Base-by-base conservation (phyloP, 495 filamentous ascomycete species). In the Neurospora sp. region DNA sequence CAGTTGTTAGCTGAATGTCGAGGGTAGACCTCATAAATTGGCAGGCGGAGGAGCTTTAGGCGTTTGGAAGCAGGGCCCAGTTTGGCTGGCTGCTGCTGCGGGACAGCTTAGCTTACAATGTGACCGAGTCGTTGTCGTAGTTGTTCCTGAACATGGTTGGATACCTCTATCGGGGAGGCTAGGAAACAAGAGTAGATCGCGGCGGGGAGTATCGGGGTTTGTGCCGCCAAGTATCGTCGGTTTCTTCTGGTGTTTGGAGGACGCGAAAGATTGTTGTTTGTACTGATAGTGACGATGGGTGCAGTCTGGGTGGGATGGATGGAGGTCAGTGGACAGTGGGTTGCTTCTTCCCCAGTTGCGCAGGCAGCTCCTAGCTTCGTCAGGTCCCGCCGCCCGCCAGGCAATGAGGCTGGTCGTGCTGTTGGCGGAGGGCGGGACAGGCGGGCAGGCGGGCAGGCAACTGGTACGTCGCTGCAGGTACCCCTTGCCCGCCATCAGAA, bases 91-190 rank as follows among this genome's bases (percentile, higher is more conserved):
- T 68, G n/a, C 53, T 27, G 53, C 53, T 27, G 53, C 53, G 53
- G 53, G 53, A 65, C 53, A 35, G 53, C 53, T 65, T 73, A 76
- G 82, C 88, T 84, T 88, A 98, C 94, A 98, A 99, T 85, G 96
- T 99, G 83, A 99, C 95, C 41, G 94, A 94, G 86, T 99, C 96
- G 89, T 98, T 99, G 85, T 99, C 96, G 88, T 99, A 99, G 84
- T 98, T 98, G 86, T 99, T 99, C 84, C 96, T 89, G 87, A 99
- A 99, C 96, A 99, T 99, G 73, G 79, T 20, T 69, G 70, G 14
- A 40, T 20, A 10, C 40, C 39, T 70, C 16, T 39, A 44, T 65
- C 27, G 3, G 12, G 41, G 40, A 3, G 65, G 12, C 27, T 12
- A 39, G 40, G 35, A 9, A 27, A 35, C 48, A 27, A 9, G 40